Percentiles rank a stretch among this genome's conserved stretches.
Evolutionary conservation across 345 rosid species (phyloP).

Genomic region (Draba incana): DNA sequence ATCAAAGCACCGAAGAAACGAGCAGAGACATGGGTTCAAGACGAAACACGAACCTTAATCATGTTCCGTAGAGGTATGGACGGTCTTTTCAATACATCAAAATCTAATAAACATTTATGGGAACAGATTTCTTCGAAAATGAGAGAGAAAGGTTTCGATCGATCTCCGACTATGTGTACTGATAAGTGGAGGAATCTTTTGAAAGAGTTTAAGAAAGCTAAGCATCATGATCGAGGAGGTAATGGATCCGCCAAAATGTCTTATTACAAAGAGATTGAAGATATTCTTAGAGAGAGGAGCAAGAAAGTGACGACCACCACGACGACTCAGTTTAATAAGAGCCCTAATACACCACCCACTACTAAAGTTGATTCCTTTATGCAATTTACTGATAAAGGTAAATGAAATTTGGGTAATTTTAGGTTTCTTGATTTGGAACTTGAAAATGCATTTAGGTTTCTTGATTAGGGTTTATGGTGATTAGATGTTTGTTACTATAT

Average conservation of each 20-base stretch:
- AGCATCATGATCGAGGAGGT: slow-evolving; percentile 75
- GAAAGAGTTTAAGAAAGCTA: slow-evolving; percentile 94
- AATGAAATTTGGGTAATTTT: not conserved
- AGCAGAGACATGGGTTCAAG: slow-evolving; percentile 99
- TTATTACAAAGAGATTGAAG: slow-evolving; percentile 93
- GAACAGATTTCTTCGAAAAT: slow-evolving; percentile 87
- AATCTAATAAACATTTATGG: slow-evolving; percentile 98
- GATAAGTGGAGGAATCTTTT: slow-evolving; percentile 99
- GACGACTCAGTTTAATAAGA: slow-evolving; percentile 55
- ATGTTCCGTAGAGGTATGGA: slow-evolving; percentile 85
- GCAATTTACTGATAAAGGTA: slow-evolving; percentile 97
- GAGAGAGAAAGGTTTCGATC: slow-evolving; percentile 95
- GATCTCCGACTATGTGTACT: slow-evolving; percentile 98
- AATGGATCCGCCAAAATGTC: slow-evolving; percentile 95
- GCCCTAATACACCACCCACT: slow-evolving; percentile 52
- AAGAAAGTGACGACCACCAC: slow-evolving; percentile 43
- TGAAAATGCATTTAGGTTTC: not conserved
- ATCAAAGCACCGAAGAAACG: slow-evolving; percentile 91
- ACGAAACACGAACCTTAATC: slow-evolving; percentile 86
- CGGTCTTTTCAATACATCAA: slow-evolving; percentile 86
- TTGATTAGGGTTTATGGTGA: slow-evolving; percentile 23
- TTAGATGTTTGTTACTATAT: slow-evolving; percentile 1
- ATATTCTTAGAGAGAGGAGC: slow-evolving; percentile 82
- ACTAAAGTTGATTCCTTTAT: slow-evolving; percentile 85
- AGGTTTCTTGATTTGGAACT: not conserved